Conservation (phyloP, 1,284 basidiomycete species). For the Meira nashicola region DNA sequence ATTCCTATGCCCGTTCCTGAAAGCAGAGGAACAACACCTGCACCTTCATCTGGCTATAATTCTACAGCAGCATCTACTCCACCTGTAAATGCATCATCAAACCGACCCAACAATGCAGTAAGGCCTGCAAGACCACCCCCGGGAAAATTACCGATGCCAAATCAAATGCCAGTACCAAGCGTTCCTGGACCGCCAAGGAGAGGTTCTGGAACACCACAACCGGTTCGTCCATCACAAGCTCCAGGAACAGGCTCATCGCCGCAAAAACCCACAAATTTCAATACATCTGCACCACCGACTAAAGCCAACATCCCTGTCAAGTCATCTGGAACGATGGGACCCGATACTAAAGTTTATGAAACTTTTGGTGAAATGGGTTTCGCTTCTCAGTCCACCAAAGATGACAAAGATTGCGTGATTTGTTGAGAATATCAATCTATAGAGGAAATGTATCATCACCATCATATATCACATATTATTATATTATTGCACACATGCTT, state of each 20-base stretch:
- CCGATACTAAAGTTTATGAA: conserved; percentile 59
- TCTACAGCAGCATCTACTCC: not conserved
- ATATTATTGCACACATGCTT: not conserved
- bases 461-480: not conserved
- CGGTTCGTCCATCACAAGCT: not conserved
- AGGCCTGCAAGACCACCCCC: not conserved
- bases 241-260: not conserved
- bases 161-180: not conserved
- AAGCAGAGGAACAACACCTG: not conserved
- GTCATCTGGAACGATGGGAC: not conserved
- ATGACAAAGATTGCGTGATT: conserved; percentile 17
- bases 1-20: not conserved
- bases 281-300: not conserved
- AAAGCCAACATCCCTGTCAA: not conserved
- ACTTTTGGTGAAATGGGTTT: conserved; percentile 93
- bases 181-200: not conserved
- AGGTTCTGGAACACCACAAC: not conserved
- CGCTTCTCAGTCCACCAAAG: conserved; percentile 56
- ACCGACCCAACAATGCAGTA: too few species aligned
- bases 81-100: not conserved
- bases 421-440: not conserved
- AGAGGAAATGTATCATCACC: conserved; percentile 1
- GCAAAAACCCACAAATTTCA: too few species aligned
- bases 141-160: not conserved
- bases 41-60: not conserved